Evolutionary conservation across 2,329 filamentous ascomycete species (phyloP).

Genomic region (Colletotrichum filicis): DNA sequence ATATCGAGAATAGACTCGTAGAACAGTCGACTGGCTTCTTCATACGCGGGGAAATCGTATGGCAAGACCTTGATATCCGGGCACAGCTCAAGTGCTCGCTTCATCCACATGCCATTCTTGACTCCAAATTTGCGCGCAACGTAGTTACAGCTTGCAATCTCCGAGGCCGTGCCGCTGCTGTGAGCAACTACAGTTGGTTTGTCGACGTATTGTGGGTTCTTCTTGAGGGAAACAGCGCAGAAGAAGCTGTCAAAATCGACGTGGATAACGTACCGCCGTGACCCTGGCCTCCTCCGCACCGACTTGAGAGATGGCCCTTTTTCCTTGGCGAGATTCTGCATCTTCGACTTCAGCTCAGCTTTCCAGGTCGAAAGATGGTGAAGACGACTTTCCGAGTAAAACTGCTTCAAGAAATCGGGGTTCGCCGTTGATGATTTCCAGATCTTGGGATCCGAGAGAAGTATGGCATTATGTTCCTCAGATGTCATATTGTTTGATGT

Average conservation of each 20-base stretch:
- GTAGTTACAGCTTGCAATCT: slow-evolving; percentile 98
- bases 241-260: slow-evolving; percentile 99
- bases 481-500: slow-evolving; percentile 78
- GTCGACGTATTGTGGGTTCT: slow-evolving; percentile 77
- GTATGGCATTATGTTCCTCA: slow-evolving; percentile 89
- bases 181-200: slow-evolving; percentile 93
- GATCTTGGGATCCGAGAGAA: slow-evolving; percentile 86
- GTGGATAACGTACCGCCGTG: slow-evolving; percentile 87
- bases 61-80: slow-evolving; percentile 89
- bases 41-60: slow-evolving; percentile 95
- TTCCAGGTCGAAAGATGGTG: slow-evolving; percentile 98
- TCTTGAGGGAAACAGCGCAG: slow-evolving; percentile 87
- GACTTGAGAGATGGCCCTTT: slow-evolving; percentile 60
- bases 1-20: slow-evolving; percentile 85
- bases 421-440: slow-evolving; percentile 92
- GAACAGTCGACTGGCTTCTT: slow-evolving; percentile 88
- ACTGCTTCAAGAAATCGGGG: slow-evolving; percentile 92
- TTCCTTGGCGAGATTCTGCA: slow-evolving; percentile 83
- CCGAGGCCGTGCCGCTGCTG: slow-evolving; percentile 84
- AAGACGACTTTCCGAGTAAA: slow-evolving; percentile 92
- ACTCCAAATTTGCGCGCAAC: slow-evolving; percentile 86
- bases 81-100: slow-evolving; percentile 83
- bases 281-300: slow-evolving; percentile 66
- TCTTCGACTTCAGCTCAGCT: slow-evolving; percentile 87
- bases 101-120: slow-evolving; percentile 99